These are phyloP conservation scores for Kalmanozyma brasiliensis DNA, from an alignment of 1,284 basidiomycete genomes.

Conservation along the genomic window DNA sequence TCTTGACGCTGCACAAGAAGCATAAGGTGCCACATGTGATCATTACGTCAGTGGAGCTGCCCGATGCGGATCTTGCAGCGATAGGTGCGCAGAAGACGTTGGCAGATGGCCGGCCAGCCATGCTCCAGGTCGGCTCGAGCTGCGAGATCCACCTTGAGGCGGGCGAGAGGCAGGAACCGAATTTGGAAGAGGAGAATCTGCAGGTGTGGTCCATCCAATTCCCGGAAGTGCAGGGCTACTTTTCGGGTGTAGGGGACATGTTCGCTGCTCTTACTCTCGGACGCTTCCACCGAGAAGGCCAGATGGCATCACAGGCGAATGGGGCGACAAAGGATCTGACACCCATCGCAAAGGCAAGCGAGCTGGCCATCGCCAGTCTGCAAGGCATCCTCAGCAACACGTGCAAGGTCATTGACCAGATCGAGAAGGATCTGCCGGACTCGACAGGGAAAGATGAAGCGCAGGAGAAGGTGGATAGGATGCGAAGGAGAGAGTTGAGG, in stretches of 20 bases:
- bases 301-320: slow-evolving; percentile 1
- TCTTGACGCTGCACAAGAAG: slow-evolving; percentile 78
- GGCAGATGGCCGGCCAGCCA: slow-evolving; percentile 45
- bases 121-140: slow-evolving; percentile 68
- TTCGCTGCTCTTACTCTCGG: slow-evolving; percentile 93
- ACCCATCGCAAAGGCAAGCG: slow-evolving; percentile 71
- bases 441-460: slow-evolving; percentile 22
- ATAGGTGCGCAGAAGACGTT: slow-evolving; percentile 44
- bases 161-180: slow-evolving; percentile 20
- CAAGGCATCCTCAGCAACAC: slow-evolving; percentile 77
- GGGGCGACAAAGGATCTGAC: slow-evolving; percentile 68
- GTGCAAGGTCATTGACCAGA: slow-evolving; percentile 32
- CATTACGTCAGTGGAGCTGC: slow-evolving; percentile 81
- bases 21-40: slow-evolving; percentile 86
- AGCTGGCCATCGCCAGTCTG: slow-evolving; percentile 79
- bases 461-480: slow-evolving; percentile 53
- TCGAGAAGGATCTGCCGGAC: slow-evolving; percentile 7
- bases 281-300: slow-evolving; percentile 73
- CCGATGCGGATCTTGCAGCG: slow-evolving; percentile 38
- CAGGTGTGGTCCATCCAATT: slow-evolving; percentile 76
- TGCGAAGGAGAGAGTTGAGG: slow-evolving; percentile 61
- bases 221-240: slow-evolving; percentile 87
- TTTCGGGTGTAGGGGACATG: slow-evolving; percentile 94
- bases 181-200: slow-evolving; percentile 5
- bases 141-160: slow-evolving; percentile 39